phyloP scores from a whole-genome alignment of 345 rosid species.

The Brassica nigra region DNA sequence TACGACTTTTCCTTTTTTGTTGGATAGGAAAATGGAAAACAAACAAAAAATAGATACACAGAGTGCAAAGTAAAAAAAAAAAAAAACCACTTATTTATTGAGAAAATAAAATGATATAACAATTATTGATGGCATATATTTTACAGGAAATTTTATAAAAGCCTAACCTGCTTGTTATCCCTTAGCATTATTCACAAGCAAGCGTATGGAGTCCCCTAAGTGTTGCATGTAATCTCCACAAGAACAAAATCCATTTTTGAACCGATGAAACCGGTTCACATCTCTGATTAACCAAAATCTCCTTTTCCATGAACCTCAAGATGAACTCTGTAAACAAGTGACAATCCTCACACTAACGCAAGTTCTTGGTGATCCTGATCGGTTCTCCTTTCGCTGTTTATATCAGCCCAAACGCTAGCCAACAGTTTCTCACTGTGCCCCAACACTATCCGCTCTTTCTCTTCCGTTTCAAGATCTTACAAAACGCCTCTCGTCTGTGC shows the following conservation, averaged over 20 bases:
- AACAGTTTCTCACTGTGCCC: conserved; percentile 91
- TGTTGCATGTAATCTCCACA: conserved; percentile 81
- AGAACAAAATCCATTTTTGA: conserved; percentile 74
- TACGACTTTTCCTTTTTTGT: neutral
- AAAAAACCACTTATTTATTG: no score
- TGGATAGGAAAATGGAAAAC: no score
- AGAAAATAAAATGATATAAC: neutral
- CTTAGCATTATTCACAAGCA: conserved; percentile 33
- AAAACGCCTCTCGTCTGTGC: conserved; percentile 80
- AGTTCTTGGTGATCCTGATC: conserved; percentile 79
- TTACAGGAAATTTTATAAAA: conserved; percentile 1
- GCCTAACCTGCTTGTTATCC: conserved; percentile 15
- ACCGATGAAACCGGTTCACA: conserved; percentile 85
- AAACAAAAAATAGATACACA: neutral
- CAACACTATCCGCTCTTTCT: conserved; percentile 77
- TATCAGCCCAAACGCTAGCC: conserved; percentile 75
- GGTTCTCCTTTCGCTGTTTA: conserved; percentile 63
- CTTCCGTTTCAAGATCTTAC: conserved; percentile 68
- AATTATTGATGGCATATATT: conserved; percentile 18
- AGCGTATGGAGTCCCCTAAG: conserved; percentile 15
- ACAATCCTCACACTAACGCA: conserved; percentile 86
- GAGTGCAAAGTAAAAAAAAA: neutral
- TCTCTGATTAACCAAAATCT: conserved; percentile 71
- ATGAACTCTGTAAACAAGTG: conserved; percentile 77
- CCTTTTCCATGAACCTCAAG: conserved; percentile 67